Evolutionary conservation across 352 stramenopile genomes (phyloP).

Genomic region (Globisporangium orthogonon): DNA sequence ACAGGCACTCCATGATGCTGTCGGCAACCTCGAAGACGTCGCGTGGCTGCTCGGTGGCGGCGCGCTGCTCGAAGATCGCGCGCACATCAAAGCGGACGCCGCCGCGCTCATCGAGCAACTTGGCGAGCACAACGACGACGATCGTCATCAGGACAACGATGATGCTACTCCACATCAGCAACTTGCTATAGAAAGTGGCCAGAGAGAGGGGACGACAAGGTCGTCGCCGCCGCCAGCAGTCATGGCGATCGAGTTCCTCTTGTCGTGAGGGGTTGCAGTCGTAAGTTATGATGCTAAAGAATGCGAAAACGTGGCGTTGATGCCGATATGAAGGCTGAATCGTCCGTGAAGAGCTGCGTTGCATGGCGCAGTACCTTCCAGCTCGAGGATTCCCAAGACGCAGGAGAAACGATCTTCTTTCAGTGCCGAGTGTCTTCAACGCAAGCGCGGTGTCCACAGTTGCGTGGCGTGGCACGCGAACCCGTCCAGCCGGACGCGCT

Average conservation of each 20-base stretch:
- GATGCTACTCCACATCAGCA: not conserved
- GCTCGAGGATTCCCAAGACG: too few relatives aligned
- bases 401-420: too few relatives aligned
- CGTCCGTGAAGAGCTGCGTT: too few relatives aligned
- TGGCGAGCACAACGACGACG: not conserved
- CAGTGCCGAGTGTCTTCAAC: too few relatives aligned
- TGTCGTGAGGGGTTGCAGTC: slow-evolving; percentile 1
- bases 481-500: too few relatives aligned
- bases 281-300: not conserved
- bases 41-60: slow-evolving; percentile 15
- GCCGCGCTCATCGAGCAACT: not conserved
- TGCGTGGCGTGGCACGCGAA: too few relatives aligned
- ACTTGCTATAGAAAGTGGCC: not conserved
- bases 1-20: slow-evolving; percentile 18
- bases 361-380: too few relatives aligned
- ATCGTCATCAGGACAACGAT: not conserved
- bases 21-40: slow-evolving; percentile 22
- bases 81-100: not conserved
- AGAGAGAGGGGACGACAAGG: too few relatives aligned
- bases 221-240: slow-evolving; percentile 1
- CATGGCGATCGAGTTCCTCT: slow-evolving; percentile 12
- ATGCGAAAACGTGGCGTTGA: too few relatives aligned
- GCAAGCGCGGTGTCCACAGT: too few relatives aligned
- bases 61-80: slow-evolving; percentile 9
- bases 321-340: too few relatives aligned